Evolutionary conservation across 805 yeast species (phyloP).

Genomic region (Torulaspora gathmanii): DNA sequence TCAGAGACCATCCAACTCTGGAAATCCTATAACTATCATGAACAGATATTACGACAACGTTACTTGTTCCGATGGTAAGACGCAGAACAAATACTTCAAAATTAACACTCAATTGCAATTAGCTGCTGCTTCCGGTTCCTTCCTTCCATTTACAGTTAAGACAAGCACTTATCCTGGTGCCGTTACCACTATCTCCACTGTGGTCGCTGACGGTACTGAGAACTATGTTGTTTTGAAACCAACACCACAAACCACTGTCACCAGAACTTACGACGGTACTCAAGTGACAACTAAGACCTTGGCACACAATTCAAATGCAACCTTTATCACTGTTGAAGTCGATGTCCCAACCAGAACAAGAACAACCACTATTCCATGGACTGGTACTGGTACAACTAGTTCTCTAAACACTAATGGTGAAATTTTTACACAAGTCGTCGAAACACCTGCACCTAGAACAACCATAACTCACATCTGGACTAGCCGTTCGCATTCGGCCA

Average conservation of each 20-base stretch:
- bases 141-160: conserved; percentile 6
- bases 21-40: conserved; percentile 7
- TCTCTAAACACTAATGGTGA: conserved; percentile 1
- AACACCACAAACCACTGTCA: conserved; percentile 10
- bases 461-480: conserved; percentile 9
- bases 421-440: conserved; percentile 1
- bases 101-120: conserved; percentile 8
- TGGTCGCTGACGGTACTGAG: conserved; percentile 9
- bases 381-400: conserved; percentile 8
- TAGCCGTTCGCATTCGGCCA: conserved; percentile 7
- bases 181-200: conserved; percentile 10
- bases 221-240: conserved; percentile 6
- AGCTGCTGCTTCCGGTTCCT: conserved; percentile 9
- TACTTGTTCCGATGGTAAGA: conserved; percentile 10
- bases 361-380: conserved; percentile 10
- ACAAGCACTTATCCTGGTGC: conserved; percentile 9
- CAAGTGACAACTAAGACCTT: conserved; percentile 4
- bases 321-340: conserved; percentile 8
- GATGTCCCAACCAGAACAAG: conserved; percentile 9
- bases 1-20: conserved; percentile 10
- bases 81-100: conserved; percentile 2
- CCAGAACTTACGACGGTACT: conserved; percentile 7
- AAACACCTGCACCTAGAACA: conserved; percentile 8
- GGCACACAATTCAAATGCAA: conserved; percentile 6
- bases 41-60: conserved; percentile 7